Evolutionary conservation across 1,284 basidiomycete genomes (phyloP), one percentile per base, ranked within the genome.

Genomic region (Naganishia albida): DNA sequence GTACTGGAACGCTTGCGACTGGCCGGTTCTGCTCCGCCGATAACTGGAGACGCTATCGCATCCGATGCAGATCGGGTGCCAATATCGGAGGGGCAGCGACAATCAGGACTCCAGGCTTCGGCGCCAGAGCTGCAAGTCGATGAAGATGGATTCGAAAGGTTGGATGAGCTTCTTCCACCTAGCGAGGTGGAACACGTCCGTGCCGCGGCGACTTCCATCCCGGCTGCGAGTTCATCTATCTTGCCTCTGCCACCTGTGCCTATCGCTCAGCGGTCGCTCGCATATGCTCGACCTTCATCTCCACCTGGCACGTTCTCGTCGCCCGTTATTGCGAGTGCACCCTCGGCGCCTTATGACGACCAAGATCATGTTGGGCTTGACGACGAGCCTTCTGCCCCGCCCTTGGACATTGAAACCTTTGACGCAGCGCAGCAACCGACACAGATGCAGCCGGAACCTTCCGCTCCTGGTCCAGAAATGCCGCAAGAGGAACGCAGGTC

Each of bases 111-210:
- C 13, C 34, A 20, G 25, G 56, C 34, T 34, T 68, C 74, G 0
- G 78, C 78, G 18, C 78, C 78, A 4, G 54, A 42, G 28, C 72
- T 79, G 39, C 72, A 74, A n/a, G 71, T 80, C 2, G 78, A 80
- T 54, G 72, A 75, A 18, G 64, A 71, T 42, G 78, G 78, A 16
- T 80, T 78, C 57, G 78, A 80, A 69, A 54, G 66, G 51, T 28
- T 72, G 16, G 69, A 64, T 7, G 52, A 43, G 28, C 55, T 38
- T 20, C 25, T 57, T 15, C 60, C 57, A 39, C 64, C 67, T 20
- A 62, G 63, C 20, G 59, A 64, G 15, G 53, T 20, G n/a, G 30
- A 51, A 16, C 28, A 20, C 1, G 10, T 7, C 4, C 7, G 49
- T 34, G 12, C 25, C 15, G 49, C 26, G 4, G 15, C 64, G 43